Evolutionary conservation across 805 yeast genomes (phyloP).

Genomic region (Saccharomycopsis olivae): DNA sequence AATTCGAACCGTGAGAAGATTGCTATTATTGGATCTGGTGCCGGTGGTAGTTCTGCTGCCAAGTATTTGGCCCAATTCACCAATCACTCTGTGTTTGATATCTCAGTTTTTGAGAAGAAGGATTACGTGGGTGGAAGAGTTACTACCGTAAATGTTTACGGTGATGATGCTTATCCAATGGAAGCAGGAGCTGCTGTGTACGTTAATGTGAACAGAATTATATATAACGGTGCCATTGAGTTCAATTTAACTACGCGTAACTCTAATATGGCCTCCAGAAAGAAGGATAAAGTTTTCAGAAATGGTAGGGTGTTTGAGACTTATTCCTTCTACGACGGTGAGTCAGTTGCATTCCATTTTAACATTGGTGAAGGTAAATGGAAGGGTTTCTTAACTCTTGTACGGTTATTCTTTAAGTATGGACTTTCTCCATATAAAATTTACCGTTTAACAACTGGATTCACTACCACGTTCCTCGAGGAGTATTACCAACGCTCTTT

Average conservation of each 20-base stretch:
- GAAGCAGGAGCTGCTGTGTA: conserved; percentile 41
- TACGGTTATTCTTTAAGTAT: conserved; percentile 24
- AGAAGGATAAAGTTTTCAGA: background rate
- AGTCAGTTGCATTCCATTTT: conserved; percentile 18
- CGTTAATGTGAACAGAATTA: conserved; percentile 29
- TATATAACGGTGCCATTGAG: conserved; percentile 28
- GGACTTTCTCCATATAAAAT: conserved; percentile 23
- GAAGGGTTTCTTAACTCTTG: background rate
- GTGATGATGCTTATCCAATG: conserved; percentile 21
- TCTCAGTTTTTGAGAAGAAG: conserved; percentile 33
- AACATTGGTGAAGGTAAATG: background rate
- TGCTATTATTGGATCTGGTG: conserved; percentile 42
- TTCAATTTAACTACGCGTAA: conserved; percentile 24
- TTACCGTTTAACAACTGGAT: conserved; percentile 17
- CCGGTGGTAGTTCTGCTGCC: conserved; percentile 41
- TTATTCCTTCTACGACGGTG: conserved; percentile 35
- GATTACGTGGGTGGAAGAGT: conserved; percentile 37
- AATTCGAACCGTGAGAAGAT: conserved; percentile 18
- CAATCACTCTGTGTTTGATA: conserved; percentile 22
- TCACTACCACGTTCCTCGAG: conserved; percentile 24
- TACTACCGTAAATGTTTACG: conserved; percentile 26
- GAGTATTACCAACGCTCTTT: conserved; percentile 25
- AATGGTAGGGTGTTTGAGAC: no score
- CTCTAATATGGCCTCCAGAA: conserved; percentile 11
- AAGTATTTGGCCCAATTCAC: conserved; percentile 33